Base-by-base conservation (phyloP, 2,329 filamentous ascomycete genomes). In the Colletotrichum sidae region DNA sequence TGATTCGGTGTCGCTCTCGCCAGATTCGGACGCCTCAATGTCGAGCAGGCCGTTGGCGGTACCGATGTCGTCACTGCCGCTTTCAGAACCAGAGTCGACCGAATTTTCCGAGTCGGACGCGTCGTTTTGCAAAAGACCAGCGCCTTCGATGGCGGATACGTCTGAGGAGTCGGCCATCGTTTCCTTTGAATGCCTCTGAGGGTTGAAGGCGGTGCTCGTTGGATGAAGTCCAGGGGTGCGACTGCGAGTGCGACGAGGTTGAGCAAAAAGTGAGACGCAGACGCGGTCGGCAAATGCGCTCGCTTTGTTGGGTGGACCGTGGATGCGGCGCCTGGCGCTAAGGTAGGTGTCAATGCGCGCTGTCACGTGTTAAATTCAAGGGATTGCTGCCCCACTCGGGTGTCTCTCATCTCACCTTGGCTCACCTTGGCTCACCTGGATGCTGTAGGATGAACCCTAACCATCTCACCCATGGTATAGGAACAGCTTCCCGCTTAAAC, bases 1-100 rank as follows among this genome's bases (percentile, higher is more conserved):
- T 5, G 45, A 44, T 67, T 73, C 17, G 72, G 74, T 49, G 72
- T 74, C 38, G 72, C 45, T 55, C 9, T 49, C 37, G 25, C 53
- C 58, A 15, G 60, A 59, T 39, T 67, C 64, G 10, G 64, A 65
- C 4, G 64, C 64, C 42, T 67, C 64, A 15, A 67, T 44, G 25
- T 67, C 64, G 45, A 67, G 45, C 35, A 67, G 65, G 51, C 45
- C 60, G 25, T 35, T 42, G 52, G 33, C 62, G 12, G 41, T 8
- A 17, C 12, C 50, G n/a, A 25, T 41, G 34, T 11, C 17, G 45
- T 17, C 17, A n/a, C 25, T 45, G 42, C 9, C 25, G 25, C 25
- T 25, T 25, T 65, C 62, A 33, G 58, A 34, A 8, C 53, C 52
- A 8, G 58, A 65, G 51, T 46, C 42, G 55, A 15, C 46, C 11